Evolutionary conservation across 768 basidiomycete species (phyloP).

Genomic region (Boletus reticuloceps): DNA sequence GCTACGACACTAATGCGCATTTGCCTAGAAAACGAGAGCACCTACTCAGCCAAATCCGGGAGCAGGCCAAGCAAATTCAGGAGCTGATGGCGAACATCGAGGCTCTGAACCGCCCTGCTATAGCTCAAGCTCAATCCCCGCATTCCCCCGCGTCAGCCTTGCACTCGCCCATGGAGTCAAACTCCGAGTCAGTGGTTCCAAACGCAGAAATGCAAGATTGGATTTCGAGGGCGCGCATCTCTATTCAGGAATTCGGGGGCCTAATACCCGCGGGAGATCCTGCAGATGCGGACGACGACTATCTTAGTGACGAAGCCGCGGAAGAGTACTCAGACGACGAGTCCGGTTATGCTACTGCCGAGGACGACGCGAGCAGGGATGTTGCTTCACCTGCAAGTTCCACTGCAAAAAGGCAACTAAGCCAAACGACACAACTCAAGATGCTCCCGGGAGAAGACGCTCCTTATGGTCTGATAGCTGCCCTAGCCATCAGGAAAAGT

Average conservation of each 20-base stretch:
- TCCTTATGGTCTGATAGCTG: slow-evolving; percentile 78
- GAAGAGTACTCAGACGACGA: slow-evolving; percentile 39
- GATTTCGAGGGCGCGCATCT: slow-evolving; percentile 72
- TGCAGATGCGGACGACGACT: slow-evolving; percentile 42
- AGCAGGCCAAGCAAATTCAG: slow-evolving; percentile 71
- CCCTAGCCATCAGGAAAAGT: slow-evolving; percentile 49
- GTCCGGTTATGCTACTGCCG: slow-evolving; percentile 25
- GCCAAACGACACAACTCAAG: slow-evolving; percentile 43
- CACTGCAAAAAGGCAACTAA: slow-evolving; percentile 39
- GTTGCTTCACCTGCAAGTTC: slow-evolving; percentile 31
- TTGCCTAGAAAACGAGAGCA: slow-evolving; percentile 69
- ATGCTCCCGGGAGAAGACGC: slow-evolving; percentile 59
- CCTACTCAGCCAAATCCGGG: slow-evolving; percentile 71
- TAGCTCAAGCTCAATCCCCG: slow-evolving; percentile 34
- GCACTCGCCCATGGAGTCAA: slow-evolving; percentile 27
- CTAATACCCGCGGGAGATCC: slow-evolving; percentile 63
- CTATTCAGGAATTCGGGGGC: slow-evolving; percentile 63
- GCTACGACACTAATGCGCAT: neutral
- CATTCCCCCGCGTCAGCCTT: slow-evolving; percentile 31
- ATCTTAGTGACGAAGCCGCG: slow-evolving; percentile 36
- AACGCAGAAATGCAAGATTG: slow-evolving; percentile 69
- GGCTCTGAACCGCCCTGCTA: slow-evolving; percentile 33
- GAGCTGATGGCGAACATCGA: slow-evolving; percentile 71
- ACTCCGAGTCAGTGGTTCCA: slow-evolving; percentile 30
- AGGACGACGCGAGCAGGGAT: slow-evolving; percentile 21